Conservation (phyloP, 2,329 filamentous ascomycete genomes). For the Trichophyton equinum region DNA sequence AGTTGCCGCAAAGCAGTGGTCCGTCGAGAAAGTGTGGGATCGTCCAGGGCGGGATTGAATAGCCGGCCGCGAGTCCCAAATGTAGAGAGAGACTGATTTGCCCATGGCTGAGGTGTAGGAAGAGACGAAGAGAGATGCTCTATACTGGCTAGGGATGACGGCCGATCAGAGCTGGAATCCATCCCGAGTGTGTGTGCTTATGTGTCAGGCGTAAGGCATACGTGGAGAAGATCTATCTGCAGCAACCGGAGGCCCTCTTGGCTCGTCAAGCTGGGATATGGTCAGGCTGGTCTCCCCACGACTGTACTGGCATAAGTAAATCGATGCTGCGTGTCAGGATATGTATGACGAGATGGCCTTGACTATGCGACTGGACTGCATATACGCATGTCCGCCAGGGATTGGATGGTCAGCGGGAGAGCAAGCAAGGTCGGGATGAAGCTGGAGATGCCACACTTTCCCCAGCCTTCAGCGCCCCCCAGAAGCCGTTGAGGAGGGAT, state of each 20-base stretch:
- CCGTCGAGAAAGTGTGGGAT: constrained; percentile 21
- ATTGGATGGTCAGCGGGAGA: constrained; percentile 9
- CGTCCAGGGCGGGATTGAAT: constrained; percentile 20
- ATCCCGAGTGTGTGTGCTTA: constrained; percentile 14
- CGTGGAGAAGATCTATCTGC: constrained; percentile 9
- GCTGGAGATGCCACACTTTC: constrained; percentile 4
- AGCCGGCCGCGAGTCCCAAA: constrained; percentile 18
- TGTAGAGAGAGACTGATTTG: constrained; percentile 20
- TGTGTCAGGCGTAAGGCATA: constrained; percentile 7
- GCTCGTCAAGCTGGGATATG: constrained; percentile 1
- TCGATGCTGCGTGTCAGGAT: constrained; percentile 11
- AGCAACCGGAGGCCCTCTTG: constrained; percentile 1
- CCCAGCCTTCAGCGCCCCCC: constrained; percentile 3
- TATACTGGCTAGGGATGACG: constrained; percentile 17
- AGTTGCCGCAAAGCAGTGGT: constrained; percentile 24
- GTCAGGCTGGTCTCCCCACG: neutral
- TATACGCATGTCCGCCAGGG: neutral
- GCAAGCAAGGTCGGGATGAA: constrained; percentile 8
- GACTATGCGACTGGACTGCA: constrained; percentile 2
- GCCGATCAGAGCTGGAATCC: constrained; percentile 23
- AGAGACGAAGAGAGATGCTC: constrained; percentile 20
- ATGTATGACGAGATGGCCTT: constrained; percentile 9
- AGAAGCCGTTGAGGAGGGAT: neutral
- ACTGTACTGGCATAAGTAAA: constrained; percentile 7
- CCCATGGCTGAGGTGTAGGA: constrained; percentile 22